phyloP scores from a whole-genome alignment of 164 flowering plant genomes.

The Vitis rotundifolia region DNA sequence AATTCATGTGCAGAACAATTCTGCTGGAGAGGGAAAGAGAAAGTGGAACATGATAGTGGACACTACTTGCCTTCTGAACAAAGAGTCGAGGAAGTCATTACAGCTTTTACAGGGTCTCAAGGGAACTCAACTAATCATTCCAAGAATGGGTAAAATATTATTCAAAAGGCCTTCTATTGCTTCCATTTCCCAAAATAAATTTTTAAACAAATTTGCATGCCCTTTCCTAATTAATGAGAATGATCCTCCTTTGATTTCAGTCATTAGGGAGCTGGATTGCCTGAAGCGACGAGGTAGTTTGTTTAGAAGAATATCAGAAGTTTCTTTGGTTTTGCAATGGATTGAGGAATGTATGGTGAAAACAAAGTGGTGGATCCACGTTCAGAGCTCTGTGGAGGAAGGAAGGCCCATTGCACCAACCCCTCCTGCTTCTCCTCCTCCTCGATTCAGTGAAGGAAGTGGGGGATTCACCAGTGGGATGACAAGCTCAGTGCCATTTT shows the following conservation, averaged over 20 bases:
- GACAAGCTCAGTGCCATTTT: constrained; percentile 32
- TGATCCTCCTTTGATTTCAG: constrained; percentile 32
- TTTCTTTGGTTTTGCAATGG: constrained; percentile 65
- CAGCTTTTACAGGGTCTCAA: constrained; percentile 82
- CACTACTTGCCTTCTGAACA: constrained; percentile 56
- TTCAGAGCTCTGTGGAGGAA: constrained; percentile 71
- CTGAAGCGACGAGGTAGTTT: constrained; percentile 53
- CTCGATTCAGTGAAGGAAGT: constrained; percentile 33
- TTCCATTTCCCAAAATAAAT: background rate
- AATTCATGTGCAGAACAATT: constrained; percentile 34
- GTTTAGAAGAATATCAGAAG: constrained; percentile 56
- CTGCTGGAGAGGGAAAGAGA: constrained; percentile 26
- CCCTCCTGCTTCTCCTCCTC: constrained; percentile 69
- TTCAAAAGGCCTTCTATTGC: too few relatives aligned
- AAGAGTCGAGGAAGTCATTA: constrained; percentile 68
- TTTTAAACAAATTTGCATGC: background rate
- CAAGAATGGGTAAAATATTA: constrained; percentile 64
- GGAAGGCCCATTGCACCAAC: constrained; percentile 59
- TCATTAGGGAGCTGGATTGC: constrained; percentile 71
- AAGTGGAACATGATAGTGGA: constrained; percentile 87
- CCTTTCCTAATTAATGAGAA: constrained; percentile 1
- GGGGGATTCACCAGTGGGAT: constrained; percentile 15
- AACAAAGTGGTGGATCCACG: constrained; percentile 83
- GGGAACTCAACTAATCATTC: constrained; percentile 78
- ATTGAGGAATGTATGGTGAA: constrained; percentile 75